Conservation (phyloP, 1,284 basidiomycete genomes). For the Phlebopus sp. region DNA sequence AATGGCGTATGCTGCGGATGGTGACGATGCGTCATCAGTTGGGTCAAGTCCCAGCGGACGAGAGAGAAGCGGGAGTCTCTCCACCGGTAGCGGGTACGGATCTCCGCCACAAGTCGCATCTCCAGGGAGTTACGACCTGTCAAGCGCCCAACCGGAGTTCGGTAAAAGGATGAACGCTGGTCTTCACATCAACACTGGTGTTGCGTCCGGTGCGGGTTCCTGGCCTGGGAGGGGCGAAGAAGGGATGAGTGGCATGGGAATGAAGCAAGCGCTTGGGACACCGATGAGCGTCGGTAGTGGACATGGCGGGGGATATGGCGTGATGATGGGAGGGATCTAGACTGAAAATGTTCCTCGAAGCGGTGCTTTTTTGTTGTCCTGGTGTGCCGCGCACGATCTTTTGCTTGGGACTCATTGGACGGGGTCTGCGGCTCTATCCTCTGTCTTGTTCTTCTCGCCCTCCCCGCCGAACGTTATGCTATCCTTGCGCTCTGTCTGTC, state of each 20-base stretch:
- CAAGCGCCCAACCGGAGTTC: slow-evolving; percentile 26
- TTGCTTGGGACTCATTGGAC: slow-evolving; percentile 14
- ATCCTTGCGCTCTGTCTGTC: slow-evolving; percentile 12
- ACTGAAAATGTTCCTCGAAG: not conserved
- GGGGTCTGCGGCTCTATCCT: slow-evolving; percentile 8
- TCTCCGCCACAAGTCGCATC: slow-evolving; percentile 30
- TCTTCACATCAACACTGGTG: slow-evolving; percentile 27
- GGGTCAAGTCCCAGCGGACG: slow-evolving; percentile 34
- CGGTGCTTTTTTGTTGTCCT: slow-evolving; percentile 5
- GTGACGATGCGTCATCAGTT: slow-evolving; percentile 43
- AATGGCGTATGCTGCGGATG: slow-evolving; percentile 32
- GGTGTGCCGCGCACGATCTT: slow-evolving; percentile 12
- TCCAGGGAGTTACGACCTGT: slow-evolving; percentile 38
- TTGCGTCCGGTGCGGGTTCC: slow-evolving; percentile 11
- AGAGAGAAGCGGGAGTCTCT: slow-evolving; percentile 39
- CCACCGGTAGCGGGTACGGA: slow-evolving; percentile 37
- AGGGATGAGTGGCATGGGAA: slow-evolving; percentile 33
- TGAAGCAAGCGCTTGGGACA: slow-evolving; percentile 31
- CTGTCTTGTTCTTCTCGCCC: slow-evolving; percentile 5
- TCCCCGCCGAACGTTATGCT: slow-evolving; percentile 10
- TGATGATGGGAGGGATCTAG: slow-evolving; percentile 37
- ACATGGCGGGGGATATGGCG: slow-evolving; percentile 35
- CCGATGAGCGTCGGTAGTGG: slow-evolving; percentile 40
- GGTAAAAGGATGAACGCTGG: slow-evolving; percentile 25
- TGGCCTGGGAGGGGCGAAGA: slow-evolving; percentile 32